Base-by-base conservation (phyloP, 768 basidiomycete genomes). In the Ephemerocybe angulata region DNA sequence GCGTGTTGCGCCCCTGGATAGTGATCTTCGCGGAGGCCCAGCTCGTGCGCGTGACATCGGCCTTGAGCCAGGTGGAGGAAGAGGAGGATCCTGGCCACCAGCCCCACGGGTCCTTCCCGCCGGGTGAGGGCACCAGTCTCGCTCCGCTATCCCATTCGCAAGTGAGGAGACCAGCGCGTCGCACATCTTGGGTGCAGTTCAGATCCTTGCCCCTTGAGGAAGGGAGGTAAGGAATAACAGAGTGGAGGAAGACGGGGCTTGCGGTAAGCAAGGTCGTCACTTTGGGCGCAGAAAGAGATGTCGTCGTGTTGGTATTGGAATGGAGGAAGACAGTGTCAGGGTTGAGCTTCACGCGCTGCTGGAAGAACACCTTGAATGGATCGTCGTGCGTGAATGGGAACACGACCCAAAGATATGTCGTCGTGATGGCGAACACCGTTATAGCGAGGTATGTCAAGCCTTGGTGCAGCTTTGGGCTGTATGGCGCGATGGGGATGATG, bases 301-400 rank as follows among this genome's bases (percentile, higher is more conserved):
- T 50, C 12, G 57, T 58, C n/a, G 64, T 59, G 2, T 63, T 62
- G 7, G 67, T n/a, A n/a, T n/a, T 54, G 8, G 61, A 54, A 38
- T 66, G 57, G 15, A 59, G 49, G 30, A 63, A 65, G 24, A 62
- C 54, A 28, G 70, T 61, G 22, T 56, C 53, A 12, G 38, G 55
- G 25, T 68, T 65, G 11, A 89, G 67, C 46, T 77, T 71, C 5
- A 89, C 71, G 1, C 64, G 72, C 63, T 91, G 90, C 47, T 76
- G 76, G 75, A 90, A 92, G 67, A 76, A 88, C 1, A 90, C 68
- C 58, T 88, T 90, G 62, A 90, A 69, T 0, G 88, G 88, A 4
- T 78, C 66, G 21, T 77, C 66, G 37, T 73, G 68, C 15, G 80
- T 79, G 72, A 92, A 91, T 0, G 89, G 89, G 69, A 84, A 83